Conservation (phyloP, 371 early-diverging fungal species). For the Thermomucor indicae-seudaticae region DNA sequence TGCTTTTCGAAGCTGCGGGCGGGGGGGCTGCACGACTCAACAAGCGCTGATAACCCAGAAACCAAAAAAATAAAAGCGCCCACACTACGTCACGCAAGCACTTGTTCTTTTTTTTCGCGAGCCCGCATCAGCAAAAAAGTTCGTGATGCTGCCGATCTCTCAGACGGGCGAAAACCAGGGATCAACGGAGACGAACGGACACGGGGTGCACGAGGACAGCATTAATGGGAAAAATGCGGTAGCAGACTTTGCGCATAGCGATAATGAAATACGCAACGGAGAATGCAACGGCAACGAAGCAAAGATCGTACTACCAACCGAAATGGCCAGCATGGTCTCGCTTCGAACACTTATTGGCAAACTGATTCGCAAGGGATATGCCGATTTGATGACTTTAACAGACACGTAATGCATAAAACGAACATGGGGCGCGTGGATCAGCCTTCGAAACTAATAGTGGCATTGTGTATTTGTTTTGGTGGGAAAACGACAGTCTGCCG, state of each 20-base stretch:
- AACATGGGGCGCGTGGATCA: too few relatives aligned
- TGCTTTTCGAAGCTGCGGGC: too few relatives aligned
- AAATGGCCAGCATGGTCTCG: slow-evolving; percentile 58
- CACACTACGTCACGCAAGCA: too few relatives aligned
- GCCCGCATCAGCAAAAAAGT: background rate
- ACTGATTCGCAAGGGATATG: slow-evolving; percentile 50
- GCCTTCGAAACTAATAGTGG: too few relatives aligned
- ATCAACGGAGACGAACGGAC: slow-evolving; percentile 7
- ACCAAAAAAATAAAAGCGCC: too few relatives aligned
- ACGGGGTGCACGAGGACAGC: slow-evolving; percentile 5
- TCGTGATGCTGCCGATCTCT: slow-evolving; percentile 12
- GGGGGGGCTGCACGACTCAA: too few relatives aligned
- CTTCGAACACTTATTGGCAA: slow-evolving; percentile 53
- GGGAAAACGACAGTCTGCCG: slow-evolving; percentile 34
- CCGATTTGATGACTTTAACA: slow-evolving; percentile 53
- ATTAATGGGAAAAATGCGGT: slow-evolving; percentile 5
- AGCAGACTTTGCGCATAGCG: background rate
- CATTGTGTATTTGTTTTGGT: slow-evolving; percentile 1
- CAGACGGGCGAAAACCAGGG: slow-evolving; percentile 4
- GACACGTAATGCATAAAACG: slow-evolving; percentile 45
- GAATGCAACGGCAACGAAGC: slow-evolving; percentile 6
- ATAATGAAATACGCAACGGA: background rate
- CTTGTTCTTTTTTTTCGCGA: too few relatives aligned
- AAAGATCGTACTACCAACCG: slow-evolving; percentile 37
- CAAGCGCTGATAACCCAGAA: too few relatives aligned